Conservation (phyloP, 2,329 filamentous ascomycete species). For the Fusarium multiceps region DNA sequence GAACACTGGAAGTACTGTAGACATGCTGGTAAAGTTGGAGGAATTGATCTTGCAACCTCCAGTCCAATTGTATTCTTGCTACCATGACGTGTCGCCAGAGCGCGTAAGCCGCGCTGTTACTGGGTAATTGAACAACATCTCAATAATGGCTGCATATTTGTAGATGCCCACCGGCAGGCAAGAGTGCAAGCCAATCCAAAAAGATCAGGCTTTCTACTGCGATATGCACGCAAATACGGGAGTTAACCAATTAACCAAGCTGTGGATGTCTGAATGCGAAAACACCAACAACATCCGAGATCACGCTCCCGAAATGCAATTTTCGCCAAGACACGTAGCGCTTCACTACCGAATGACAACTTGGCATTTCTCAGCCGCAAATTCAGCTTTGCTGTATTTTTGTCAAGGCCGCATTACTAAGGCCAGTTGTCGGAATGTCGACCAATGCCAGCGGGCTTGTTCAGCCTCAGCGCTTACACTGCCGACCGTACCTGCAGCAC, state of each 20-base stretch:
- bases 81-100: not conserved
- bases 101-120: not conserved
- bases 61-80: too few relatives aligned
- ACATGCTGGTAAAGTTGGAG: not conserved
- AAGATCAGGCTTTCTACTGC: rapidly evolving
- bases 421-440: not conserved
- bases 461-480: not conserved
- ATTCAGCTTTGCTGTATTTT: not conserved
- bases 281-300: not conserved
- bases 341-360: not conserved
- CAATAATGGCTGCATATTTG: not conserved
- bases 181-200: rapidly evolving
- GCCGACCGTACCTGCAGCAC: not conserved
- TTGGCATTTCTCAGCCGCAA: not conserved
- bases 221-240: not conserved
- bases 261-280: not conserved
- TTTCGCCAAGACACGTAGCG: not conserved
- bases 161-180: rapidly evolving
- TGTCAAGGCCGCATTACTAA: not conserved
- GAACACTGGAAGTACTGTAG: not conserved
- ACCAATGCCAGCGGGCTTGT: not conserved
- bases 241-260: not conserved
- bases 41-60: too few relatives aligned
- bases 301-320: rapidly evolving
- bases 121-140: not conserved